Evolutionary conservation across 768 basidiomycete species (phyloP).

Genomic region (Leucocoprinus leucothites): DNA sequence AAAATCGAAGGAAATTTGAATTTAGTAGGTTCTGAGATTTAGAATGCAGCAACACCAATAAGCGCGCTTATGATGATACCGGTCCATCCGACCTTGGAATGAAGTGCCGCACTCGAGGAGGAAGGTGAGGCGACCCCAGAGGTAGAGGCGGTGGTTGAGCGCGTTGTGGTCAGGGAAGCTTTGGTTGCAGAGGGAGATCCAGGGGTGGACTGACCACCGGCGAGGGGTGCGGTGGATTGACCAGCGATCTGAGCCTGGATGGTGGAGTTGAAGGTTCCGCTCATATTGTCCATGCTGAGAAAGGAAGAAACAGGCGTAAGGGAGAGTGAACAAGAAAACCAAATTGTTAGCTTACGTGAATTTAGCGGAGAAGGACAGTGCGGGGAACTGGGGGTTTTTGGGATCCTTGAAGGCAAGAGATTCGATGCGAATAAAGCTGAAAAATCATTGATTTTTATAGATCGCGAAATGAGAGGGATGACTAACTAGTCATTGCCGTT

Average conservation of each 20-base stretch:
- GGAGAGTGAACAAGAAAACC: background rate
- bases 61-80: constrained; percentile 32
- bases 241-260: constrained; percentile 60
- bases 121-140: constrained; percentile 14
- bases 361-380: constrained; percentile 73
- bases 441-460: constrained; percentile 5
- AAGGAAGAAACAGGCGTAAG: background rate
- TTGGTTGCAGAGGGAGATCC: constrained; percentile 20
- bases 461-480: background rate
- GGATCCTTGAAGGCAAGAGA: constrained; percentile 55
- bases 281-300: constrained; percentile 65
- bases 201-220: constrained; percentile 31
- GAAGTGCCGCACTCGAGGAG: constrained; percentile 20
- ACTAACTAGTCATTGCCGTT: constrained; percentile 54
- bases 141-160: constrained; percentile 17
- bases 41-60: constrained; percentile 36
- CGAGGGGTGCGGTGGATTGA: constrained; percentile 54
- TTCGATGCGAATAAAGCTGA: constrained; percentile 77
- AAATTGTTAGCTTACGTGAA: constrained; percentile 55
- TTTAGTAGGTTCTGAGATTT: constrained; percentile 11
- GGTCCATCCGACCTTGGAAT: constrained; percentile 27
- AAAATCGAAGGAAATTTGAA: background rate
- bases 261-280: constrained; percentile 58
- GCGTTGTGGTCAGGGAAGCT: constrained; percentile 18
- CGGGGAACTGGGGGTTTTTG: constrained; percentile 48